Base-by-base conservation (phyloP, 257 asterid species). In the Solanum lycopersicoides region DNA sequence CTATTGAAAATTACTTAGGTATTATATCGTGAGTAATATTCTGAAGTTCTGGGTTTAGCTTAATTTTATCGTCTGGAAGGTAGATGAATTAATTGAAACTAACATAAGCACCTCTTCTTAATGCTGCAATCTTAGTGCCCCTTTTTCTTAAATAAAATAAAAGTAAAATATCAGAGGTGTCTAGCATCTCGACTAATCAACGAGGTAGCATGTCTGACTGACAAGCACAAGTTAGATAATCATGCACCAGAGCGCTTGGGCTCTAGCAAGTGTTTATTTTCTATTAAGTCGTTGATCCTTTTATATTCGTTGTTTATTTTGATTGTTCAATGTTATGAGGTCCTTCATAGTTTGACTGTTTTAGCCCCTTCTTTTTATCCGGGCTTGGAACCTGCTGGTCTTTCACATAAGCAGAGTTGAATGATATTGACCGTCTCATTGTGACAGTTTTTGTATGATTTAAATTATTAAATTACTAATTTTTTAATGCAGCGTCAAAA, bases 401-500 rank as follows among this genome's bases (percentile, higher is more conserved):
- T 28, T 47, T 47, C 68, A 47, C 28, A 80, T 18, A 16, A 28
- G 25, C 8, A 3, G 85, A 30, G 85, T 47, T 47, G 85, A 80
- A 47, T 47, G 69, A 50, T 82, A 32, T 82, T 50, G 69, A 50
- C 45, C 1, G 11, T 30, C 32, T 82, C 69, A 82, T 82, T 82
- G 68, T 80, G 68, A 32, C 44, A 80, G 30, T 18, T 50, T 16
- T 80, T 47, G 60, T 83, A 83, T n/a, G 45, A 72, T 37, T 53
- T 87, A 18, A 41, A 42, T 32, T 69, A 23, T 6, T 34, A 56
- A 87, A 88, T 90, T 87, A 82, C 34, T 44, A 87, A 60, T 77
- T 20, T 84, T 44, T 28, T 79, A 68, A 69, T 94, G 91, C 98
- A 96, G 99, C 37, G 83, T 82, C 88, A 89, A 90, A 90, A 89